Percentiles rank a stretch among this genome's conserved stretches.
Evolutionary conservation across 2,329 filamentous ascomycete genomes (phyloP).

Genomic region (Fusarium bulbicola): DNA sequence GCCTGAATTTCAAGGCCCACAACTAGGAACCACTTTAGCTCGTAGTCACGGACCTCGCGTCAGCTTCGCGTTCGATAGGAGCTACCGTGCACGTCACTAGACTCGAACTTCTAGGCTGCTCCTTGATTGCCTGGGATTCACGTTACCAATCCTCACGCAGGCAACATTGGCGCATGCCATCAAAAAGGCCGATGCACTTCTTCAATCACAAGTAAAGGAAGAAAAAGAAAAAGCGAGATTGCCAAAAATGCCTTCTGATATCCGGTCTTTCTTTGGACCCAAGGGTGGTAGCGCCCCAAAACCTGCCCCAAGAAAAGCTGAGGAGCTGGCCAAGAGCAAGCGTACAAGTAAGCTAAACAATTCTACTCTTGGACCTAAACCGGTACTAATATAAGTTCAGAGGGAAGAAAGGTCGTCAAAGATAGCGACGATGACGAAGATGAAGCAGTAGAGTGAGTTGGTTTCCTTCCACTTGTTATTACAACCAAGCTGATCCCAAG

Average conservation of each 20-base stretch:
- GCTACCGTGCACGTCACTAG: slow-evolving; percentile 48
- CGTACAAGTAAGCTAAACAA: slow-evolving; percentile 53
- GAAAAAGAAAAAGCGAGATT: background rate
- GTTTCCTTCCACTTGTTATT: background rate
- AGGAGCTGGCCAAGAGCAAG: slow-evolving; percentile 55
- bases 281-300: slow-evolving; percentile 69
- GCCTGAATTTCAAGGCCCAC: slow-evolving; percentile 23
- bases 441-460: slow-evolving; percentile 57
- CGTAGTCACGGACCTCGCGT: slow-evolving; percentile 55
- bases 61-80: slow-evolving; percentile 53
- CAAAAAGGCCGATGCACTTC: slow-evolving; percentile 26
- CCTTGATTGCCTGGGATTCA: slow-evolving; percentile 34
- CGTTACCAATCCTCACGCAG: slow-evolving; percentile 26
- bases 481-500: slow-evolving; percentile 20
- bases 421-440: slow-evolving; percentile 86
- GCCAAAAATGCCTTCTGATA: slow-evolving; percentile 77
- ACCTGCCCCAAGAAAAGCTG: slow-evolving; percentile 56
- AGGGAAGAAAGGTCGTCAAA: slow-evolving; percentile 75
- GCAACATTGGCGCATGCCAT: slow-evolving; percentile 38
- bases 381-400: slow-evolving; percentile 44
- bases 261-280: slow-evolving; percentile 88
- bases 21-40: slow-evolving; percentile 43
- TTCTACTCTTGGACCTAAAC: background rate
- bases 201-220: slow-evolving; percentile 1
- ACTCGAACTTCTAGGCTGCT: slow-evolving; percentile 43